Base-by-base conservation (phyloP, 225 moss, liverwort and hornwort species). In the Pleurozium schreberi region DNA sequence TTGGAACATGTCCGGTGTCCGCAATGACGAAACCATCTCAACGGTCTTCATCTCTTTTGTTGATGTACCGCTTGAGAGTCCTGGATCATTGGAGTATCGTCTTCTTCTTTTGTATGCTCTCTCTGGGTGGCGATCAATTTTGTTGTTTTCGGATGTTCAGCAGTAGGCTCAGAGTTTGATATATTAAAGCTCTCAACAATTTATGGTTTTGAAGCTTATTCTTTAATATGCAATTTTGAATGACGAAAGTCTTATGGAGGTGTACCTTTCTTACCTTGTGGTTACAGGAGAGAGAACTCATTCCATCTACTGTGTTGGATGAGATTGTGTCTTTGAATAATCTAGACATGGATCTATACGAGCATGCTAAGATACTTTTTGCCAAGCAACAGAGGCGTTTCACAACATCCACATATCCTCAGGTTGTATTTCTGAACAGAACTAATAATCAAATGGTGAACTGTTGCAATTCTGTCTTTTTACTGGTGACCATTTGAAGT, bases 281-380 rank as follows among this genome's bases (percentile, higher is more conserved):
- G 82, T 57, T 89, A 75, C 91, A 94, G 94, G 93, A 94, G 89
- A 92, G 94, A 85, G 81, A 87, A n/a, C 83, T 63, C 75, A 93
- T 94, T 81, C 93, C 94, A 75, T 80, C 87, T 63, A 45, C 83
- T n/a, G 88, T 92, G 68, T 69, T 93, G 84, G 91, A 92, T 75
- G 94, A 94, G 89, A 94, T 94, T 85, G 81, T 92, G 53, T 84
- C 87, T 38, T 87, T 94, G 87, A 94, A 94, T 66, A 90, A 82
- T 83, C 70, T 94, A 58, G 94, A 94, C 82, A 83, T 91, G 90
- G 94, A 91, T 87, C 91, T 94, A 34, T 80, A 94, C 86, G 23
- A 90, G 88, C 88, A 94, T 70, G 94, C 94, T 55, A 88, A 91
- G 78, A 74, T 85, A 14, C 87, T 94, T 67, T 94, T 84, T 71